phyloP scores from a whole-genome alignment of 116 monocot species.

The Trichopus zeylanicus region DNA sequence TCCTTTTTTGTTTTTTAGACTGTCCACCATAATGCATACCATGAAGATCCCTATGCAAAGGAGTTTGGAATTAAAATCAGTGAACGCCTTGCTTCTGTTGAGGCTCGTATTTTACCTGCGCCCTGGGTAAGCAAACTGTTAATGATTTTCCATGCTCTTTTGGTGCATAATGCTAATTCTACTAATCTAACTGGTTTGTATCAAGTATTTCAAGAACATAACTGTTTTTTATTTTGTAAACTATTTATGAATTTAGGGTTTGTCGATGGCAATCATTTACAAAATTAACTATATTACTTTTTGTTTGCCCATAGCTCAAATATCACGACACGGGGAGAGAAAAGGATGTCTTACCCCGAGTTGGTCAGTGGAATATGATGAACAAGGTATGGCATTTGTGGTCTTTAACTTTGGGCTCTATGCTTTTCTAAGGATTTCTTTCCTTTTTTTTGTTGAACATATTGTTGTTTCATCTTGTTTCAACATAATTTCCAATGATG shows the following conservation, averaged over 20 bases:
- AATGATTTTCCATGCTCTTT: not conserved
- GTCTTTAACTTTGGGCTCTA: not conserved
- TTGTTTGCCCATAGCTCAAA: conserved; percentile 30
- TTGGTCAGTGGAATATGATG: conserved; percentile 82
- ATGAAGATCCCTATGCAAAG: conserved; percentile 55
- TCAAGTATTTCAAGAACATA: not conserved
- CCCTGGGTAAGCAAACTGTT: conserved; percentile 40
- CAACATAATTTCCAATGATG: not conserved
- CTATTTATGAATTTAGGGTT: not conserved
- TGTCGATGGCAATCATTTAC: not conserved
- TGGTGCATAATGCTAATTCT: not conserved
- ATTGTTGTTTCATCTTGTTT: not conserved
- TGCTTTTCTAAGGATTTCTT: not conserved
- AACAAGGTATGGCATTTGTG: conserved; percentile 38
- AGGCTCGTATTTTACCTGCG: conserved; percentile 62
- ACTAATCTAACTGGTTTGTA: not conserved
- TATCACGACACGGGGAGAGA: conserved; percentile 66
- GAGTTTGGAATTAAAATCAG: conserved; percentile 67
- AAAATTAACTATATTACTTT: not conserved
- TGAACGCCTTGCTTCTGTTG: conserved; percentile 50
- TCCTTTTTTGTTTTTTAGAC: conserved; percentile 26
- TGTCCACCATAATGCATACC: conserved; percentile 51
- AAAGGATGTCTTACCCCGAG: conserved; percentile 44
- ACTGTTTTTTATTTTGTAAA: not conserved
- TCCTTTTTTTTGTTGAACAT: not conserved